These are phyloP conservation scores for Trichoderma sp. DNA, from an alignment of 2,329 filamentous ascomycete genomes.

Conservation along the genomic window DNA sequence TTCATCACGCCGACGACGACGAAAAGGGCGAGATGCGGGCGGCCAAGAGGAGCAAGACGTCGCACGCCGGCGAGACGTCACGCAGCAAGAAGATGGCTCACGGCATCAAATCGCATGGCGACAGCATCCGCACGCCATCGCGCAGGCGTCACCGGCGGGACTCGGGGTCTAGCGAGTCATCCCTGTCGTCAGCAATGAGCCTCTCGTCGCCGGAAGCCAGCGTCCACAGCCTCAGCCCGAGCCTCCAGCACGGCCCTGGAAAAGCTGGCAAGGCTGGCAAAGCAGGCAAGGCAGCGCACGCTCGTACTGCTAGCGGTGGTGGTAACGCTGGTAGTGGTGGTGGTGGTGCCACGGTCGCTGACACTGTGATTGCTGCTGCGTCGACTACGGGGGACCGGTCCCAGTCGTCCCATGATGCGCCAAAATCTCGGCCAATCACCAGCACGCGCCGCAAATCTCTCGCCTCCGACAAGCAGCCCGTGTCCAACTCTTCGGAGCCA, in stretches of 20 bases:
- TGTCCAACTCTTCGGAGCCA: slow-evolving; percentile 41
- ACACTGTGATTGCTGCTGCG: slow-evolving; percentile 25
- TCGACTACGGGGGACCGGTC: slow-evolving; percentile 24
- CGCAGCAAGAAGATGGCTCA: slow-evolving; percentile 21
- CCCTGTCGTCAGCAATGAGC: slow-evolving; percentile 44
- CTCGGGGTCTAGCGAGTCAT: slow-evolving; percentile 46
- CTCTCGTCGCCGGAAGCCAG: slow-evolving; percentile 43
- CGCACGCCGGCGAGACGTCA: slow-evolving; percentile 26
- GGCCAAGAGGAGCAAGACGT: slow-evolving; percentile 41
- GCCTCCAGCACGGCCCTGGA: slow-evolving; percentile 29
- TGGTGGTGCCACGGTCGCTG: slow-evolving; percentile 25
- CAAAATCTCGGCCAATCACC: slow-evolving; percentile 44
- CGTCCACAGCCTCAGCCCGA: slow-evolving; percentile 31
- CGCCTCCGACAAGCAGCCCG: slow-evolving; percentile 40
- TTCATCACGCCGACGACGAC: slow-evolving; percentile 37
- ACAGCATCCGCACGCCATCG: slow-evolving; percentile 38
- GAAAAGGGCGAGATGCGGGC: slow-evolving; percentile 32
- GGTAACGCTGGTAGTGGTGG: slow-evolving; percentile 20
- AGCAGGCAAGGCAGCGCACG: slow-evolving; percentile 24
- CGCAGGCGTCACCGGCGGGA: slow-evolving; percentile 38
- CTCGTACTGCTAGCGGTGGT: slow-evolving; percentile 22
- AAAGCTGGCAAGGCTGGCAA: background rate
- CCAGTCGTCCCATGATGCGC: slow-evolving; percentile 38
- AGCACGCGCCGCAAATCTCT: slow-evolving; percentile 41
- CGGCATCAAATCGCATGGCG: slow-evolving; percentile 19